Evolutionary conservation across 106 monocot genomes (phyloP).

Genomic region (Dendrobium chrysotoxum): DNA sequence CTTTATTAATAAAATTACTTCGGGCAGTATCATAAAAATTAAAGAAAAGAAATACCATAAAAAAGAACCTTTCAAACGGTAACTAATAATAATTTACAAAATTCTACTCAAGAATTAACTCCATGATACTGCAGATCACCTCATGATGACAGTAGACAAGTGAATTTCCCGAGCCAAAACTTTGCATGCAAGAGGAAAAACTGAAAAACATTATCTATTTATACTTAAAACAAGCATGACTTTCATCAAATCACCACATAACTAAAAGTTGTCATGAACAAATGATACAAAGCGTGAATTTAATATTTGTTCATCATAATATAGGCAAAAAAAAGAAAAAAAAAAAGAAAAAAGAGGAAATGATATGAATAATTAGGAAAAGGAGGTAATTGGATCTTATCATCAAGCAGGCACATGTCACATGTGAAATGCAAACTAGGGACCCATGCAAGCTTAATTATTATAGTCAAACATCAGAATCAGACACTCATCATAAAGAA

Average conservation of each 20-base stretch:
- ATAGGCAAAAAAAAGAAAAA: neutral
- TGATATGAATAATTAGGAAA: neutral
- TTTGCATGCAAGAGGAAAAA: neutral
- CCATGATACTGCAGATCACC: neutral
- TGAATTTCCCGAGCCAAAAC: neutral
- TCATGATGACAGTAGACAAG: no score
- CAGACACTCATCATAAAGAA: slow-evolving; percentile 11
- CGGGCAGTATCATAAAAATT: neutral
- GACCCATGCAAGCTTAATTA: slow-evolving; percentile 8
- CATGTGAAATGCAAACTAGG: slow-evolving; percentile 17
- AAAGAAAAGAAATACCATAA: neutral
- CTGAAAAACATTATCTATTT: neutral
- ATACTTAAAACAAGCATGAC: neutral
- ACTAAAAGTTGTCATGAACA: neutral
- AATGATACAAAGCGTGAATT: neutral
- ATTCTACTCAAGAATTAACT: neutral
- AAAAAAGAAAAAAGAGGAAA: neutral
- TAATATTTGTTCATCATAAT: neutral
- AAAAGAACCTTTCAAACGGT: neutral
- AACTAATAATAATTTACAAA: neutral
- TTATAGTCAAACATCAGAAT: slow-evolving; percentile 7
- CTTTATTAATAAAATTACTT: neutral
- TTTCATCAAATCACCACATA: neutral
- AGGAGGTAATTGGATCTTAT: neutral
- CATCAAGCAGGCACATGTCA: slow-evolving; percentile 12